Evolutionary conservation across 2,329 filamentous ascomycete species (phyloP), one percentile per base, ranked within the genome.

Genomic region (Paramyrothecium roridum): DNA sequence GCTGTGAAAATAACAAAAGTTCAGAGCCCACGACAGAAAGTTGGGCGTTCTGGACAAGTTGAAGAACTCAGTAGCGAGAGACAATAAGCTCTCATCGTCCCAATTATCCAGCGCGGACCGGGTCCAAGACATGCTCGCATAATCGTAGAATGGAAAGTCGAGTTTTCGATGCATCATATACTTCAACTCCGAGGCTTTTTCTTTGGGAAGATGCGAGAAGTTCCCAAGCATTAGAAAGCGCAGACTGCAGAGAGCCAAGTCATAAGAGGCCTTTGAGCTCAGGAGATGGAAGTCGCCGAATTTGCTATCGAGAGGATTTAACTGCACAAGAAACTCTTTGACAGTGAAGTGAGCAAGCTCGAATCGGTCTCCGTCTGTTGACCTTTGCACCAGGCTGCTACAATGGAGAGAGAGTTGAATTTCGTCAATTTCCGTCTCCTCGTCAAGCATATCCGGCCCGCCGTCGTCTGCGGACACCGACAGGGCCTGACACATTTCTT

Each of bases 341-440:
- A 63, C 60, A 1, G 60, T 54, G 30, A 63, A 63, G 1, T 63
- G 60, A 0, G 60, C 59, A 37, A 57, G 56, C 3, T 61, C 61
- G 4, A 63, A 51, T 20, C 17, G 22, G n/a, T 50, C 45, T n/a
- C 43, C 22, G 11, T 52, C 6, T 0, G 30, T 13, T 1, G 54
- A 54, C 20, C 50, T 59, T 3, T 56, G 48, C 0, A 62, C 50
- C 0, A 62, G 60, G 0, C 58, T 61, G 6, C 61, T 58, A 2
- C 61, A 62, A 2, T 50, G 45, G 1, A 33, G 43, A 1, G 30
- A 0, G 2, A 61, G 54, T 1, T 59, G 26, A 10, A 58, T 55
- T 1, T 46, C 21, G 3, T 62, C 17, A 1, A 22, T 59, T 0
- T 59, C 57, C n/a, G n/a, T n/a, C 1, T 12, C 46, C 0, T 54